These are phyloP conservation scores for Ophiostoma sp. DNA, from an alignment of 2,329 filamentous ascomycete genomes.

Conservation along the genomic window DNA sequence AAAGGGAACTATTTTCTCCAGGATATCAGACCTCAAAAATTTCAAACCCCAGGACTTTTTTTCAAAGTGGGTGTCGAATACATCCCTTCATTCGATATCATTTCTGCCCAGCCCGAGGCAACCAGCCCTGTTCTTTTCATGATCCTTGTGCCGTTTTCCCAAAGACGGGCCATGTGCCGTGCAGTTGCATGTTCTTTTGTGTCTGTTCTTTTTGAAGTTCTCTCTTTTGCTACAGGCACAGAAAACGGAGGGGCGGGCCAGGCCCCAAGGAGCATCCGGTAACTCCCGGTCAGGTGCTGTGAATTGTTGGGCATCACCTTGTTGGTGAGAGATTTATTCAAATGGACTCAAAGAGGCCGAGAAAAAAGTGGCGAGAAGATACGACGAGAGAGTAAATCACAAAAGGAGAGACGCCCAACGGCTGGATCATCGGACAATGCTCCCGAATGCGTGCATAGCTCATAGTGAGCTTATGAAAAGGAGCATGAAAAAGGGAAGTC, in stretches of 20 bases:
- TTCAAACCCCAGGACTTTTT: neutral
- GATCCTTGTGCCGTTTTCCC: neutral
- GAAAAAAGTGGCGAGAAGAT: neutral
- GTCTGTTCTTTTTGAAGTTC: neutral
- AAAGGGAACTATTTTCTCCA: neutral
- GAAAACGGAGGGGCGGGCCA: neutral
- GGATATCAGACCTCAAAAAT: neutral
- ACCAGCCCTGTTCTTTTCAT: neutral
- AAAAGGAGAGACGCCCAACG: neutral
- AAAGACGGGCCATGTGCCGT: slow-evolving; percentile 10
- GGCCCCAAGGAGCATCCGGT: slow-evolving; percentile 1
- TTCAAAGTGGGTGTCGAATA: neutral
- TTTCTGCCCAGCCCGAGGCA: neutral
- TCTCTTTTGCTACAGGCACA: no score
- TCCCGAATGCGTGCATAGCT: neutral
- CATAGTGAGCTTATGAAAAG: neutral
- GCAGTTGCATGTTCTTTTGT: neutral
- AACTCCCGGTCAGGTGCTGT: neutral
- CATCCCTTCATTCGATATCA: slow-evolving; percentile 2
- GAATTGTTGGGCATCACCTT: neutral
- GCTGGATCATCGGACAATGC: slow-evolving; percentile 1
- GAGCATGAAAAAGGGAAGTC: neutral
- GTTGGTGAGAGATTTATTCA: neutral
- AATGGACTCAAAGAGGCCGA: neutral
- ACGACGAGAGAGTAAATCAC: neutral